A percentile compares a stretch with the other conserved stretches of the same genome.
Evolutionary conservation across 1,284 basidiomycete species (phyloP).

Genomic region (Golubevia pallescens): DNA sequence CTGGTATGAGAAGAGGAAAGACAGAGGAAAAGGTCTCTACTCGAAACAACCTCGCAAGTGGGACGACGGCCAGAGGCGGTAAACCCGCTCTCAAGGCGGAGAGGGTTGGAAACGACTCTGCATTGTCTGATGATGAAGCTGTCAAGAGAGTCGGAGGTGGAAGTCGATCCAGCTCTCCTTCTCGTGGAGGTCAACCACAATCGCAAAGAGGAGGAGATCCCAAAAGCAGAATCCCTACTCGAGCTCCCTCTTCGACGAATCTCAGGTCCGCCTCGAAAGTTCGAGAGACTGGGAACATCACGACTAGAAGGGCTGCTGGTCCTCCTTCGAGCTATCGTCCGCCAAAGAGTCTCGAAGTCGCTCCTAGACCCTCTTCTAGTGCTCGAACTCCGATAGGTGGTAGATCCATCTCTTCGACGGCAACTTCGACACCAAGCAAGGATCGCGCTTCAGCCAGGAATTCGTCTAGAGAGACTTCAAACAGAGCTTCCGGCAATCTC

Average conservation of each 20-base stretch:
- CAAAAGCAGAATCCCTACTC: background rate
- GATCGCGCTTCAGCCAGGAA: background rate
- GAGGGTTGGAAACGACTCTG: background rate
- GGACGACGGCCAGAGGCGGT: conserved; percentile 3
- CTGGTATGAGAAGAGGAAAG: conserved; percentile 75
- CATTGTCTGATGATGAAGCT: background rate
- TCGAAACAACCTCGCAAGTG: conserved; percentile 19
- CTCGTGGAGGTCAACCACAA: background rate
- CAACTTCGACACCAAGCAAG: background rate
- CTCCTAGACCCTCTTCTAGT: background rate
- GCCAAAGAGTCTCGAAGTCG: background rate
- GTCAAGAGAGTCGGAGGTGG: background rate
- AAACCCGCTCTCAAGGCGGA: conserved; percentile 16
- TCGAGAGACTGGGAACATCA: conserved; percentile 10
- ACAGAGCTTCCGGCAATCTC: conserved; percentile 14
- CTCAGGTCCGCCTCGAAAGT: background rate
- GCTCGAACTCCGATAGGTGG: conserved; percentile 3
- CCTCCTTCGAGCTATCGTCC: conserved; percentile 11
- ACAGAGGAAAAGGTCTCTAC: conserved; percentile 47
- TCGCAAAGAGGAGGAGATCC: too few relatives aligned
- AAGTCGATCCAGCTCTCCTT: background rate
- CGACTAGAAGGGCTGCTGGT: background rate
- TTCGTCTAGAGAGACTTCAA: background rate
- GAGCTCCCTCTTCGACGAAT: background rate
- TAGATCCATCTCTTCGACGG: background rate